phyloP scores from a whole-genome alignment of 2,329 filamentous ascomycete species.

The Zymoseptoria pseudotritici region DNA sequence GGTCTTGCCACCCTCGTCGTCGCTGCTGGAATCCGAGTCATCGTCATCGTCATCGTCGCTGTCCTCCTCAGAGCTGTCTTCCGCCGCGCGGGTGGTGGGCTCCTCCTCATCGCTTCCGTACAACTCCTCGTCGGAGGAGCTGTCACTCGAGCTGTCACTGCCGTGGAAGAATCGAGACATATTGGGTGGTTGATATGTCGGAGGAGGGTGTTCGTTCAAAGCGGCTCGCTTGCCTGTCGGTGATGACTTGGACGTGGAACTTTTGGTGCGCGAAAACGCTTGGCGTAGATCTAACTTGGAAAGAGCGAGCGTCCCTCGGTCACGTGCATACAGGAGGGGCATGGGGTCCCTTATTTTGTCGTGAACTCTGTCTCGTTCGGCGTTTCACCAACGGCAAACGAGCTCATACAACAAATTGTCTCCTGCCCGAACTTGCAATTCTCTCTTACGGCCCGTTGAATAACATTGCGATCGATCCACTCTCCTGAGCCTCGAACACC shows the following conservation, averaged over 20 bases:
- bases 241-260: background rate
- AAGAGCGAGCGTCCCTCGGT: too few relatives aligned
- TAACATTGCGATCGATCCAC: too few relatives aligned
- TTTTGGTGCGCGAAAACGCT: background rate
- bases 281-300: too few relatives aligned
- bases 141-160: slow-evolving; percentile 92
- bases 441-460: background rate
- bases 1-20: slow-evolving; percentile 52
- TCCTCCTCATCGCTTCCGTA: slow-evolving; percentile 77
- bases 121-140: slow-evolving; percentile 88
- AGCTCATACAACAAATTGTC: background rate
- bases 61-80: slow-evolving; percentile 47
- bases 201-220: background rate
- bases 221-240: slow-evolving; percentile 6
- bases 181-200: slow-evolving; percentile 6
- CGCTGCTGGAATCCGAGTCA: slow-evolving; percentile 42
- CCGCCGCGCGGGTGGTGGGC: slow-evolving; percentile 35
- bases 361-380: background rate
- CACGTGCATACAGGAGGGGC: too few relatives aligned
- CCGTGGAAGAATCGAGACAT: slow-evolving; percentile 91
- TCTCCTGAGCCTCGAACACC: background rate
- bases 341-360: too few relatives aligned
- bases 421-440: background rate
- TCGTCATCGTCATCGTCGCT: slow-evolving; percentile 32
- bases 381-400: background rate